Conservation (phyloP, 768 basidiomycete species). For the Rhizopogon salebrosus region DNA sequence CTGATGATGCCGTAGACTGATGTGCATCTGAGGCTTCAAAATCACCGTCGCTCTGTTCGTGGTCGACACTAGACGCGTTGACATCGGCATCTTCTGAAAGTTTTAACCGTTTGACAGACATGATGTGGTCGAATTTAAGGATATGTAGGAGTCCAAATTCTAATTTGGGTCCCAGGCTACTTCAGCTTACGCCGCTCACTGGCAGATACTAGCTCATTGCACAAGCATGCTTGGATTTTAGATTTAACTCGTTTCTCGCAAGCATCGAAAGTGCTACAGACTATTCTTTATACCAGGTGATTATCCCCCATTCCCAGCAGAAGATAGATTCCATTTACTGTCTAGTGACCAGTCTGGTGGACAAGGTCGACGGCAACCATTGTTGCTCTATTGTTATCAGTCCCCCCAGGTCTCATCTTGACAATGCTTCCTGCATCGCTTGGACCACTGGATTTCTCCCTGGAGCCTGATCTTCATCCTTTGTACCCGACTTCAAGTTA, state of each 20-base stretch:
- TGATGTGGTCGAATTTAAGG: conserved; percentile 18
- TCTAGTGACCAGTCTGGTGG: neutral
- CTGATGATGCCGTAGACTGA: conserved; percentile 5
- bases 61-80: neutral
- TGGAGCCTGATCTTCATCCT: conserved; percentile 78
- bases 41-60: conserved; percentile 1
- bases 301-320: neutral
- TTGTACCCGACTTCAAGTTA: conserved; percentile 65
- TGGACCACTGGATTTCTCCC: conserved; percentile 49
- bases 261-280: neutral
- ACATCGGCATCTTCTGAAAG: conserved; percentile 23
- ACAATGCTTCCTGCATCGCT: conserved; percentile 29
- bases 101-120: conserved; percentile 55
- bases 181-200: neutral
- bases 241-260: neutral
- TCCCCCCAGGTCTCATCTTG: neutral
- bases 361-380: neutral
- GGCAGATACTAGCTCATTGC: neutral
- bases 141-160: neutral
- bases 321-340: neutral
- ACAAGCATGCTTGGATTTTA: neutral
- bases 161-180: neutral
- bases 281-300: neutral
- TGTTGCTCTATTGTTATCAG: neutral
- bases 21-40: conserved; percentile 4